Base-by-base conservation (phyloP, 2,329 filamentous ascomycete genomes). In the Neonectria sp. region DNA sequence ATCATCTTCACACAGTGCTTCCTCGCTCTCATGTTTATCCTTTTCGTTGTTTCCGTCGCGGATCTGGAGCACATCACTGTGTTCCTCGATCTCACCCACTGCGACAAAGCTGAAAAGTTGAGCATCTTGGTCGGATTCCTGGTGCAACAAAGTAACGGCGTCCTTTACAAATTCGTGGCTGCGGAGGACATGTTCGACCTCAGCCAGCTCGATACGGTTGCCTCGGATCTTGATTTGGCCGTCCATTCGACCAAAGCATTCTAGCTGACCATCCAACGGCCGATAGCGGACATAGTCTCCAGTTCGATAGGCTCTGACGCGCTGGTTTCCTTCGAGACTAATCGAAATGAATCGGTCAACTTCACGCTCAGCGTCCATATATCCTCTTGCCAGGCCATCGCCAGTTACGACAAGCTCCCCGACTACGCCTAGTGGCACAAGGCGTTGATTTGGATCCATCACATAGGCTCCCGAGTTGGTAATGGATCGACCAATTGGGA, bases 381-480 rank as follows among this genome's bases (percentile, higher is more conserved):
- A 46, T 13, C 45, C 45, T 17, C 45, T 46, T 17, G 45, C 45
- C n/a, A 46, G 45, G 15, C 45, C 43, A 62, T 76, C 74, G 2
- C 76, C 76, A 0, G 73, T 76, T 1, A 78, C 70, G 1, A 77
- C 63, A 8, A 78, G 71, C 52, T 78, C 77, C 21, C 21, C 21
- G 21, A 21, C 21, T 21, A 21, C 21, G 21, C 21, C 21, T 21
- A 21, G 21, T 2, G 77, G 74, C 0, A 77, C 73, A 3, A 76
- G 69, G 4, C 62, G 71, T 12, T 69, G 70, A 1, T 71, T 53
- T 4, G 59, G 33, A 61, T 77, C 74, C 73, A 78, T 74, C 6
- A 78, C 61, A 33, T 69, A 68, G 3, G 71, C 69, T 1, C 70
- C 72, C 0, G 73, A 75, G 62, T 73, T 71, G 61, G 43, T 63